These are phyloP conservation scores for Dothidotthia symphoricarpi DNA, from an alignment of 2,329 filamentous ascomycete species.

Conservation along the genomic window DNA sequence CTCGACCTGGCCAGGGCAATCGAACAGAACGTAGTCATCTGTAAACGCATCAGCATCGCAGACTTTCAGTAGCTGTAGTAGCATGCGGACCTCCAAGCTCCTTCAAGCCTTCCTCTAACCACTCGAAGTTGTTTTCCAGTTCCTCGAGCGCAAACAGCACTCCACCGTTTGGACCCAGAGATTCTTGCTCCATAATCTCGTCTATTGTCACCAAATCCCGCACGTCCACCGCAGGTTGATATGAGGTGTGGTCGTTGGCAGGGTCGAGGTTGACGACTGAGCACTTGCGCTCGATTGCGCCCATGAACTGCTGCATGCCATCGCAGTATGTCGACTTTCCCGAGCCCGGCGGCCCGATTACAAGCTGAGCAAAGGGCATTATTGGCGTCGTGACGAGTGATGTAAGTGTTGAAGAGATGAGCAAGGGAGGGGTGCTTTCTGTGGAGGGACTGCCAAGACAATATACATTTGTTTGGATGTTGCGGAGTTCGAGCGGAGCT, in stretches of 20 bases:
- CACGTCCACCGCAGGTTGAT: conserved; percentile 87
- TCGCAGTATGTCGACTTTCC: conserved; percentile 98
- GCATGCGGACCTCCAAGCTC: conserved; percentile 59
- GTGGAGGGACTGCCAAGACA: conserved; percentile 13
- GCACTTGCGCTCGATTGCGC: conserved; percentile 90
- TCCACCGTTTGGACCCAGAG: conserved; percentile 87
- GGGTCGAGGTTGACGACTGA: conserved; percentile 96
- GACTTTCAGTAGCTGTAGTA: background rate
- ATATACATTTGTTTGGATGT: conserved; percentile 11
- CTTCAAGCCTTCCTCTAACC: conserved; percentile 79
- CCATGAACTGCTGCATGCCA: conserved; percentile 98
- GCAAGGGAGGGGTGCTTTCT: conserved; percentile 5
- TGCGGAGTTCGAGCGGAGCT: conserved; percentile 21
- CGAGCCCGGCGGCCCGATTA: conserved; percentile 89
- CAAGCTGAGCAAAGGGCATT: conserved; percentile 69
- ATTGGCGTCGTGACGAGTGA: conserved; percentile 5
- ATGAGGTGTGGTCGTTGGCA: conserved; percentile 89
- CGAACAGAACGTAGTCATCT: conserved; percentile 92
- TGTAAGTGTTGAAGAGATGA: conserved; percentile 5
- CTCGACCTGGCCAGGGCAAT: conserved; percentile 96
- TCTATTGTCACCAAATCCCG: conserved; percentile 85
- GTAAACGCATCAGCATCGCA: conserved; percentile 10
- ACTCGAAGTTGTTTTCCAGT: conserved; percentile 89
- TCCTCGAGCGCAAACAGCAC: conserved; percentile 93
- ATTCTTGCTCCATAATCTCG: conserved; percentile 90